phyloP scores from a whole-genome alignment of 2,329 filamentous ascomycete species.

The Pseudopyricularia cyperi region DNA sequence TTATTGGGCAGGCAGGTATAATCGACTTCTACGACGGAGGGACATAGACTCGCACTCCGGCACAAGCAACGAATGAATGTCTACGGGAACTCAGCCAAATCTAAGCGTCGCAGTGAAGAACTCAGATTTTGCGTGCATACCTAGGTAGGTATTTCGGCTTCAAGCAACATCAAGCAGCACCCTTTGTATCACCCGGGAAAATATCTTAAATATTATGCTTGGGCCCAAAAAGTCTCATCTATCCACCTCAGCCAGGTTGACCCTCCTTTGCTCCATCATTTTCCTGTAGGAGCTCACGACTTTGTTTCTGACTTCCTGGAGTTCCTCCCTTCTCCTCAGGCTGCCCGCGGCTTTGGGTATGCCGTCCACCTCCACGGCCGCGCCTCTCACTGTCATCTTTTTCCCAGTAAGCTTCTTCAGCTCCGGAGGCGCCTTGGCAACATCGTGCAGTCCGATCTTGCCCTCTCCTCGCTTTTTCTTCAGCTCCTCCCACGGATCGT shows the following conservation, averaged over 20 bases:
- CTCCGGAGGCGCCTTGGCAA: conserved; percentile 65
- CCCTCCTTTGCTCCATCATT: conserved; percentile 47
- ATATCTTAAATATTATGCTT: background rate
- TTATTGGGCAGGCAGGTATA: background rate
- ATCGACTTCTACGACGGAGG: too few species aligned
- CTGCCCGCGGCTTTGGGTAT: conserved; percentile 59
- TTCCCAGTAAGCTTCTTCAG: conserved; percentile 50
- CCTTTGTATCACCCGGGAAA: background rate
- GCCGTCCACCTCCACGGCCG: conserved; percentile 52
- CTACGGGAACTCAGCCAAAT: too few species aligned
- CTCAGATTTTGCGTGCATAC: background rate
- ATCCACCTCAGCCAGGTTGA: background rate
- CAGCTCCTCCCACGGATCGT: conserved; percentile 64
- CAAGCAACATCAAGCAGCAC: background rate
- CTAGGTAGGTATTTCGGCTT: background rate
- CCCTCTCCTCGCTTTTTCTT: conserved; percentile 50
- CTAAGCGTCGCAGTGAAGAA: too few species aligned
- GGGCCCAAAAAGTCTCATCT: background rate
- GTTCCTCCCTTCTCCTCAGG: conserved; percentile 58
- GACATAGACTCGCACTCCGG: too few species aligned
- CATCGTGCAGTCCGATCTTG: conserved; percentile 37
- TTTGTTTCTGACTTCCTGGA: conserved; percentile 53
- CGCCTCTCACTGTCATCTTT: conserved; percentile 51
- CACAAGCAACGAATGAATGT: too few species aligned
- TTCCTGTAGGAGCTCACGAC: conserved; percentile 64